Base-by-base conservation (phyloP, 2,329 filamentous ascomycete species). In the Pseudogymnoascus pannorum region DNA sequence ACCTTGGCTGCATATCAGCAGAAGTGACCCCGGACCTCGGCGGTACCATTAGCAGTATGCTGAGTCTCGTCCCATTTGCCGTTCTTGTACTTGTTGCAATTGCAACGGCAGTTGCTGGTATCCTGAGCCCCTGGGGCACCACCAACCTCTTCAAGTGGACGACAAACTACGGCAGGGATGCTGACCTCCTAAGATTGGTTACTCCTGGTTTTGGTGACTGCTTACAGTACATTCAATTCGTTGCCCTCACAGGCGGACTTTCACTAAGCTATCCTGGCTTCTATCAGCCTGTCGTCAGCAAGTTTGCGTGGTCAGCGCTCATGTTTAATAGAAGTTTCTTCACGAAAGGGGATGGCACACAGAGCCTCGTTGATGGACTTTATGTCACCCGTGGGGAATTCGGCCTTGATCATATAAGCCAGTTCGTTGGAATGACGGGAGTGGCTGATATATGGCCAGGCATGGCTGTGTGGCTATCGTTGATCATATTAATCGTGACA, bases 131-230 rank as follows among this genome's bases (percentile, higher is more conserved):
- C 0, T 99, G 94, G 93, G 94, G 94, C 18, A 90, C 91, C 1
- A 85, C 85, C 6, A 89, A 99, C 72, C 81, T 93, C 18, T 97
- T 97, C 73, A 87, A 90, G 67, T 99, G 93, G 92, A 92, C 91
- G n/a, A 95, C 91, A 71, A 99, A 99, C 72, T 97, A 96, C 16
- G 94, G 94, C 35, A 86, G 93, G 67, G 94, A 99, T 68, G 89
- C 91, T 64, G 94, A 99, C 75, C 79, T 97, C 66, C 79, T 99
- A 60, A 87, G 94, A 61, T 80, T 99, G 57, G 91, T 99, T 33
- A 99, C 94, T 0, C 94, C 94, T 4, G 94, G 94, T 0, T 97
- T 99, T 72, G 92, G 91, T 5, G 94, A 99, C 72, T 99, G 94
- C 70, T 80, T 99, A 61, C 92, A 97, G 74, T 97, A 99, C 73